A percentile compares a stretch with the other conserved stretches of the same genome.
Conservation (phyloP, 495 filamentous ascomycete genomes). For the Hypoxylon perforatum region DNA sequence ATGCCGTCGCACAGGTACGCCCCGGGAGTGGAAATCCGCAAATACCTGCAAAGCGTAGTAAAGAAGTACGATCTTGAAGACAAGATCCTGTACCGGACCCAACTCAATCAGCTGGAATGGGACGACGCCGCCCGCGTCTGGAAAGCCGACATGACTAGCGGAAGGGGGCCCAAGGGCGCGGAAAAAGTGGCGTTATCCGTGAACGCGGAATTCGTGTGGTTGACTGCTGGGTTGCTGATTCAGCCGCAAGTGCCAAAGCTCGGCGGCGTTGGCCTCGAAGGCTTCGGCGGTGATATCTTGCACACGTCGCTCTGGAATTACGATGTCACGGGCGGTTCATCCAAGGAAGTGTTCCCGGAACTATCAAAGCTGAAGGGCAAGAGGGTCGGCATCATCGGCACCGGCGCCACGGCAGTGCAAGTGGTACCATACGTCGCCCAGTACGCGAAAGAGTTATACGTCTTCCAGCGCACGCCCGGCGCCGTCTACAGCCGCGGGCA, state of each 20-base stretch:
- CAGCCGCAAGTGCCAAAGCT: constrained; percentile 60
- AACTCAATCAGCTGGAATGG: constrained; percentile 52
- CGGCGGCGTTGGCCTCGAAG: constrained; percentile 52
- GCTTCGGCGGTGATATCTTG: constrained; percentile 60
- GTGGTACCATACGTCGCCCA: constrained; percentile 61
- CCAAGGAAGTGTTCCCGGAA: constrained; percentile 46
- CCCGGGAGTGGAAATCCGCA: constrained; percentile 56
- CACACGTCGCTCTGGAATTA: constrained; percentile 68
- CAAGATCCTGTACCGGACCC: constrained; percentile 60
- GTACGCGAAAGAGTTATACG: constrained; percentile 62
- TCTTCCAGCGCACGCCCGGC: constrained; percentile 68
- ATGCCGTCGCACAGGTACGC: constrained; percentile 61
- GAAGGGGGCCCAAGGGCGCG: constrained; percentile 47
- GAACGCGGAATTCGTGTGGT: constrained; percentile 50
- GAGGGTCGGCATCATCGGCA: constrained; percentile 64
- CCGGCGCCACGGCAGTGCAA: constrained; percentile 67
- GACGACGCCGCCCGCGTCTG: constrained; percentile 56
- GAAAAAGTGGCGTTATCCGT: constrained; percentile 44
- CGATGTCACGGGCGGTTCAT: constrained; percentile 62
- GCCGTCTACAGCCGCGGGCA: constrained; percentile 61
- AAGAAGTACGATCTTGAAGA: constrained; percentile 57
- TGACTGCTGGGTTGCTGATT: constrained; percentile 53
- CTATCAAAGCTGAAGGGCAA: constrained; percentile 62
- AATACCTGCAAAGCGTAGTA: constrained; percentile 55
- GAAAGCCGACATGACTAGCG: constrained; percentile 51